A percentile compares a stretch with the other conserved stretches of the same genome.
Conservation (phyloP, 1,284 basidiomycete species). For the Sporisorium sorghi region DNA sequence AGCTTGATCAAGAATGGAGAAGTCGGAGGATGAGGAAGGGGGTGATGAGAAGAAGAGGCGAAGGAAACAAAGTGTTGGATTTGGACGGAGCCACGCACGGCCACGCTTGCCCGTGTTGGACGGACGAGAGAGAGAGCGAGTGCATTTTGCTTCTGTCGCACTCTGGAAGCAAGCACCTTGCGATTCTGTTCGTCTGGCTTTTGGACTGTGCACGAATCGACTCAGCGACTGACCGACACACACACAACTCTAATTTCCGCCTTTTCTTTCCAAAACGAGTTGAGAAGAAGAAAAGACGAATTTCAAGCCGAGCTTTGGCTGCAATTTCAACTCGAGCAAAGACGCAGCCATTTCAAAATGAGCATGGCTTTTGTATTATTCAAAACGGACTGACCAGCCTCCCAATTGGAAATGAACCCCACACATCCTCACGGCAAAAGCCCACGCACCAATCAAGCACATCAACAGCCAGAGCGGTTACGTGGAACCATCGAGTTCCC, state of each 20-base stretch:
- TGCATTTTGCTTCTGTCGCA: not conserved
- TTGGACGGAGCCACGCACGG: too few species aligned
- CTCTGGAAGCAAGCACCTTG: not conserved
- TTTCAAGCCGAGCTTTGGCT: not conserved
- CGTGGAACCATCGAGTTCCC: not conserved
- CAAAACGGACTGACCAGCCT: not conserved
- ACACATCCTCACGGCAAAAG: not conserved
- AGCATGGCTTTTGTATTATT: not conserved
- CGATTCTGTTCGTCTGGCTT: not conserved
- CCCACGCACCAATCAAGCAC: not conserved
- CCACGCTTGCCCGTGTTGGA: constrained; percentile 3
- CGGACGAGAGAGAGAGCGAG: too few species aligned
- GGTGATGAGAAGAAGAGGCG: not conserved
- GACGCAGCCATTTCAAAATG: not conserved
- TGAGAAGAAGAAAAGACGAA: not conserved
- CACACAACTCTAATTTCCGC: constrained; percentile 6
- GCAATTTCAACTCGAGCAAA: not conserved
- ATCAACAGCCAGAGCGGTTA: not conserved
- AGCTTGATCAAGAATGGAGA: not conserved
- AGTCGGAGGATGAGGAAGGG: not conserved
- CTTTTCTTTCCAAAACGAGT: not conserved
- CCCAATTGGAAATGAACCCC: not conserved
- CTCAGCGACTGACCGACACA: not conserved
- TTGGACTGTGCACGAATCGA: not conserved
- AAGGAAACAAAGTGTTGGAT: too few species aligned